Percentiles rank a stretch among this genome's conserved stretches.
phyloP scores from a whole-genome alignment of 2,329 filamentous ascomycete genomes.

The Pseudogymnoascus sp. region DNA sequence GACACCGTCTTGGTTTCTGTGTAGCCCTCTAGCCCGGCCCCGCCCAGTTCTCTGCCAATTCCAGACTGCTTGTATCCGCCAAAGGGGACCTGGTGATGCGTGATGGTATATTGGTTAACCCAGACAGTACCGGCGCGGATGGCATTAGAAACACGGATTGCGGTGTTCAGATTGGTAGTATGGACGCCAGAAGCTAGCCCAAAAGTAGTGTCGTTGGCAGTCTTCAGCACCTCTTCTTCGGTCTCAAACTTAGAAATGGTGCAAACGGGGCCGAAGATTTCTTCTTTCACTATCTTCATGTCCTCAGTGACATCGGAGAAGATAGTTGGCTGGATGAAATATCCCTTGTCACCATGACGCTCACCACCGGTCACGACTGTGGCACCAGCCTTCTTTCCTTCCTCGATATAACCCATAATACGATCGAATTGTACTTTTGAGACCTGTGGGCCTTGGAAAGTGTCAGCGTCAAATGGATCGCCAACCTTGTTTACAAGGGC shows the following conservation, averaged over 20 bases:
- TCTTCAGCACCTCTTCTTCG: conserved; percentile 56
- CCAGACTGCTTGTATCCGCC: conserved; percentile 74
- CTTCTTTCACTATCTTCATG: conserved; percentile 69
- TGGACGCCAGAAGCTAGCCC: conserved; percentile 63
- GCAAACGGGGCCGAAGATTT: conserved; percentile 69
- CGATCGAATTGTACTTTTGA: conserved; percentile 63
- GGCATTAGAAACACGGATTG: conserved; percentile 56
- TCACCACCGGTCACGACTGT: conserved; percentile 58
- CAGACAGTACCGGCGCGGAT: conserved; percentile 48
- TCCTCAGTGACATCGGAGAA: conserved; percentile 62
- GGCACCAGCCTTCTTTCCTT: conserved; percentile 57
- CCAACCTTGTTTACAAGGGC: conserved; percentile 57
- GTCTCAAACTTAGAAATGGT: conserved; percentile 63
- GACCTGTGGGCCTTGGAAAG: conserved; percentile 66
- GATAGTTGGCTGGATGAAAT: conserved; percentile 68
- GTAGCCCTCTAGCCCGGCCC: conserved; percentile 60
- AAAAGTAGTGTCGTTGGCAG: conserved; percentile 57
- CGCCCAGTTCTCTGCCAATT: conserved; percentile 65
- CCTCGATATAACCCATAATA: conserved; percentile 59
- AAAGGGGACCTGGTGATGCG: conserved; percentile 60
- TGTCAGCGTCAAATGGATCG: conserved; percentile 56
- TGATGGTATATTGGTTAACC: conserved; percentile 51
- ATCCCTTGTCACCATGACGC: conserved; percentile 58
- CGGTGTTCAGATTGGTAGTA: conserved; percentile 61
- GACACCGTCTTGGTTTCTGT: conserved; percentile 61